phyloP scores from a whole-genome alignment of 78 protist genomes.

The Guillardia theta region DNA sequence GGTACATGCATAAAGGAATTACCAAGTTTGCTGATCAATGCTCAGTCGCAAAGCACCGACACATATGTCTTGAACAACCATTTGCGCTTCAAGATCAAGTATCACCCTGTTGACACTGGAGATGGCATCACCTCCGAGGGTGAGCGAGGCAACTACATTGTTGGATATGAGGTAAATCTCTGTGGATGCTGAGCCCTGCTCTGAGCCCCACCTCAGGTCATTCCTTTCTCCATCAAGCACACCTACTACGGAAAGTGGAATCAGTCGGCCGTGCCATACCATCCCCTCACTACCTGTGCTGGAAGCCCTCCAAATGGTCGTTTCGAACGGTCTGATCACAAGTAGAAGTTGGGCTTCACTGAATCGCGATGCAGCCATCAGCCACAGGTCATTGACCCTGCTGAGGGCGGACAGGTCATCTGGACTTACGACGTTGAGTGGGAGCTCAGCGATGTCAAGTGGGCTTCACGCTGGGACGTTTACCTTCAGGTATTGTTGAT shows the following conservation, averaged over 20 bases:
- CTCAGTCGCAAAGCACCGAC: too few relatives aligned
- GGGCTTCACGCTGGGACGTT: constrained; percentile 95
- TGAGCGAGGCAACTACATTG: background rate
- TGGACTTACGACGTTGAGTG: constrained; percentile 43
- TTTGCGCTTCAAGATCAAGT: constrained; percentile 33
- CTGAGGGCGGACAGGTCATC: constrained; percentile 2
- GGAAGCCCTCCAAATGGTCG: too few relatives aligned
- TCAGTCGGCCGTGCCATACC: background rate
- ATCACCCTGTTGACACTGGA: background rate
- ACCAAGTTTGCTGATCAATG: too few relatives aligned
- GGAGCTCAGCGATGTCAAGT: constrained; percentile 48
- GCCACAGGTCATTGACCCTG: background rate
- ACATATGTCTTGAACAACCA: constrained; percentile 18
- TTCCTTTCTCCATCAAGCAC: constrained; percentile 19
- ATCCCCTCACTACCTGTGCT: background rate
- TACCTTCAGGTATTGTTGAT: constrained; percentile 66
- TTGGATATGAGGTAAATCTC: too few relatives aligned
- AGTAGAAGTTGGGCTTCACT: too few relatives aligned
- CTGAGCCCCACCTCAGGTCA: background rate
- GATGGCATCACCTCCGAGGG: background rate
- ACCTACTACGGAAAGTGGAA: background rate
- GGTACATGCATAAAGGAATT: too few relatives aligned
- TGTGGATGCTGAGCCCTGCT: too few relatives aligned
- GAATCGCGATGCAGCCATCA: too few relatives aligned
- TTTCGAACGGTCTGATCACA: too few relatives aligned